Evolutionary conservation across 331 rosid species (phyloP).

Genomic region (Telfairia occidentalis): DNA sequence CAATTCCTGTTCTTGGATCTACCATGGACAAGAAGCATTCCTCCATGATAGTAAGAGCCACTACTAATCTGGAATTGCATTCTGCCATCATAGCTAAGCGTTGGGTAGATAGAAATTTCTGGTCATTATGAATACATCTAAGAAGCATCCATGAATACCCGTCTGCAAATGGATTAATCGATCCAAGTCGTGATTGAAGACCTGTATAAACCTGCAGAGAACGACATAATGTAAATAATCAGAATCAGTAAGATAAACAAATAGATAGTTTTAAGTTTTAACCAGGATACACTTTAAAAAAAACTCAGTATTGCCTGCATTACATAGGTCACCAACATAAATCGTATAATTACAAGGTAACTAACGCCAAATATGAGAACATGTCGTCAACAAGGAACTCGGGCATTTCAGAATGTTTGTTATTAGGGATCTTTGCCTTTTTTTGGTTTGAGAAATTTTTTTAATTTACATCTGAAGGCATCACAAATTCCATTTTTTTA

Average conservation of each 20-base stretch:
- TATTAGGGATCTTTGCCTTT: background rate
- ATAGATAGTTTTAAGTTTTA: background rate
- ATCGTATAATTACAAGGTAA: background rate
- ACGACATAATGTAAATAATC: constrained; percentile 13
- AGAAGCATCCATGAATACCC: constrained; percentile 78
- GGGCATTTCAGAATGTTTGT: background rate
- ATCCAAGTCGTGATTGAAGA: constrained; percentile 75
- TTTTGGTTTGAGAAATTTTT: background rate
- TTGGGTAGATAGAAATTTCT: constrained; percentile 73
- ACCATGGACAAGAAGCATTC: constrained; percentile 94
- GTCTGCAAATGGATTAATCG: constrained; percentile 41
- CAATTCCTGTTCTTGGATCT: constrained; percentile 94
- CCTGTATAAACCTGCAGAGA: constrained; percentile 55
- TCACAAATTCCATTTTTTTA: background rate
- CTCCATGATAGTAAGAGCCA: constrained; percentile 94
- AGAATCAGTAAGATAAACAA: constrained; percentile 1
- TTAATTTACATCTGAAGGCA: background rate
- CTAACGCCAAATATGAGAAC: background rate
- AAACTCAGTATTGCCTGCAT: background rate
- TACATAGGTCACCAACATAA: background rate
- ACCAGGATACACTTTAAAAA: background rate
- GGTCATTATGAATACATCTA: constrained; percentile 85
- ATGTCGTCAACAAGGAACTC: background rate
- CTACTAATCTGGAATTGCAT: constrained; percentile 84
- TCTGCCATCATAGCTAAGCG: constrained; percentile 87